Percentiles rank a stretch among this genome's conserved stretches.
These are phyloP conservation scores for Hypoxylon sp. DNA, from an alignment of 2,329 filamentous ascomycete genomes.

Conservation along the genomic window DNA sequence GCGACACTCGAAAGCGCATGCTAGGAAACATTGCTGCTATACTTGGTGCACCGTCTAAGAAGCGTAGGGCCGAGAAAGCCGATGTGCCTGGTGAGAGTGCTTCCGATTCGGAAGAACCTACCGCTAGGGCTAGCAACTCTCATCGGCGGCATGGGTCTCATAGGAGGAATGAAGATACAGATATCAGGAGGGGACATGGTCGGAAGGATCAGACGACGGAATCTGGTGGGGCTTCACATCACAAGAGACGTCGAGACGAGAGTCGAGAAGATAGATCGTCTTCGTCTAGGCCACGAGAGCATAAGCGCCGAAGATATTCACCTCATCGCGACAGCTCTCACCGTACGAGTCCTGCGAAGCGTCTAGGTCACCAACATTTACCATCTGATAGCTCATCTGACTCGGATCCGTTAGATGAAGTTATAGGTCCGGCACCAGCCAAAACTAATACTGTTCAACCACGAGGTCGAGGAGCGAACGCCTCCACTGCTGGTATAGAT, in stretches of 20 bases:
- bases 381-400: conserved; percentile 46
- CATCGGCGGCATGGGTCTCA: conserved; percentile 26
- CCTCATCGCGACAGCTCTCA: conserved; percentile 17
- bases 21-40: conserved; percentile 69
- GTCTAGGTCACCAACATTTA: conserved; percentile 8
- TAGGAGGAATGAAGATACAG: conserved; percentile 37
- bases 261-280: conserved; percentile 15
- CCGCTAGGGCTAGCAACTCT: conserved; percentile 27
- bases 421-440: conserved; percentile 78
- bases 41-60: conserved; percentile 55
- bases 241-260: conserved; percentile 24
- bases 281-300: conserved; percentile 17
- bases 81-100: conserved; percentile 19
- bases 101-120: conserved; percentile 8
- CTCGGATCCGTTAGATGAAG: conserved; percentile 77
- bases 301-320: conserved; percentile 20
- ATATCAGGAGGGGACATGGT: conserved; percentile 33
- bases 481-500: conserved; percentile 75
- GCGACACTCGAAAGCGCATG: conserved; percentile 65
- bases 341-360: conserved; percentile 4
- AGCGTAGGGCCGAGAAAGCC: conserved; percentile 43
- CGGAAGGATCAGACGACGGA: conserved; percentile 40
- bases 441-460: conserved; percentile 54
- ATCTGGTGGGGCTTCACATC: conserved; percentile 9
- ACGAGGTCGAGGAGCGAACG: conserved; percentile 76